Conservation (phyloP, 2,329 filamentous ascomycete species). For the Bipolaris victoriae region DNA sequence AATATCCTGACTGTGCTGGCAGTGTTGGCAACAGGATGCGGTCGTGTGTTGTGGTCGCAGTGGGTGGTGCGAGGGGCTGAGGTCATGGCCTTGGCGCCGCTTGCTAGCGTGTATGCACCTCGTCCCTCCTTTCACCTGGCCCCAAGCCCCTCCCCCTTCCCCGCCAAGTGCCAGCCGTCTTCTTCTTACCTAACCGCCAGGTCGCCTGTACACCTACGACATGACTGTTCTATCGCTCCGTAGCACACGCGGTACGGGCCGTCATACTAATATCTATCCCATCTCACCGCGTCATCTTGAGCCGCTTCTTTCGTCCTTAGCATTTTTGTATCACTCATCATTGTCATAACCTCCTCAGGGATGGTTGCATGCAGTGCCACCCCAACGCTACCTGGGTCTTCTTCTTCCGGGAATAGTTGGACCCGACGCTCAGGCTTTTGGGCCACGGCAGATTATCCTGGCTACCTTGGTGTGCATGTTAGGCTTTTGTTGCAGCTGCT, state of each 20-base stretch:
- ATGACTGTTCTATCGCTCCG: not conserved
- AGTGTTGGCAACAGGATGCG: not conserved
- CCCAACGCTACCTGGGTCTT: not conserved
- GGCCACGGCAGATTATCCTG: not conserved
- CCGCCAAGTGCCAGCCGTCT: too few species aligned
- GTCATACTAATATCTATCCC: not conserved
- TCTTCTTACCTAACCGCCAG: not conserved
- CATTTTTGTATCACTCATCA: not conserved
- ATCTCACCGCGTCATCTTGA: not conserved
- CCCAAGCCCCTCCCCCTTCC: too few species aligned
- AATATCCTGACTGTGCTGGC: not conserved
- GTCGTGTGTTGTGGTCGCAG: not conserved
- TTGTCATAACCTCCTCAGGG: not conserved
- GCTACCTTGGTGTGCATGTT: not conserved
- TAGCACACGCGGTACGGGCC: slow-evolving; percentile 10
- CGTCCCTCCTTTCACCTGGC: too few species aligned
- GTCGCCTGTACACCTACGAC: not conserved
- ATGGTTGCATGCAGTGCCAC: slow-evolving; percentile 4
- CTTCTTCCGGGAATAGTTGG: not conserved
- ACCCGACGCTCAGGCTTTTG: not conserved
- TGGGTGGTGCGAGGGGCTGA: slow-evolving; percentile 8
- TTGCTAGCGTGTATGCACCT: slow-evolving; percentile 1
- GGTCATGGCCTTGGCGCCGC: slow-evolving; percentile 24
- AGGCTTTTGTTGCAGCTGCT: not conserved
- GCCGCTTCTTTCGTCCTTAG: not conserved